These are phyloP conservation scores for Ogataea ramenticola DNA, from an alignment of 805 yeast species.

Conservation along the genomic window DNA sequence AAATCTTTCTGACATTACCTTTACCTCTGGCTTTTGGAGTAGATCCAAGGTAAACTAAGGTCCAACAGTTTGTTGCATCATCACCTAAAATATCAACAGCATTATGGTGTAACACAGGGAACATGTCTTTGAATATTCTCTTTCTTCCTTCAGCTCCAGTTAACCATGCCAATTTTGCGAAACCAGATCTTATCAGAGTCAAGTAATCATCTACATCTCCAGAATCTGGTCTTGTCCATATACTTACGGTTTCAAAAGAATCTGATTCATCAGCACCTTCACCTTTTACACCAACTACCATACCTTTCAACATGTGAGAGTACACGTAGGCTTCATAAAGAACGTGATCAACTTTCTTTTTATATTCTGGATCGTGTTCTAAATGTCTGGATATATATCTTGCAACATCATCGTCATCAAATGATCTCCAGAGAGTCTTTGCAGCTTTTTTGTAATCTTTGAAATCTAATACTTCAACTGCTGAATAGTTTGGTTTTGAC, in stretches of 20 bases:
- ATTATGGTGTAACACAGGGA: slow-evolving; percentile 44
- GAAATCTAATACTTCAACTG: slow-evolving; percentile 21
- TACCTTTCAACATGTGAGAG: slow-evolving; percentile 43
- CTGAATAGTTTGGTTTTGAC: slow-evolving; percentile 1
- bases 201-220: slow-evolving; percentile 38
- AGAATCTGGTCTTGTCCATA: slow-evolving; percentile 43
- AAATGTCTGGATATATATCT: slow-evolving; percentile 24
- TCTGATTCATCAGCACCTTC: slow-evolving; percentile 22
- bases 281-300: slow-evolving; percentile 44
- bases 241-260: slow-evolving; percentile 45
- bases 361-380: slow-evolving; percentile 24
- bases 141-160: slow-evolving; percentile 40
- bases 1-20: slow-evolving; percentile 44
- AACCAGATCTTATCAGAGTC: slow-evolving; percentile 45
- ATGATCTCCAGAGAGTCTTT: slow-evolving; percentile 25
- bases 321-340: slow-evolving; percentile 44
- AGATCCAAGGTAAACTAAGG: slow-evolving; percentile 28
- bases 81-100: slow-evolving; percentile 33
- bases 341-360: slow-evolving; percentile 28
- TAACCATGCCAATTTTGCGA: slow-evolving; percentile 41
- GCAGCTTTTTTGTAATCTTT: slow-evolving; percentile 28
- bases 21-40: slow-evolving; percentile 44
- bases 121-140: slow-evolving; percentile 42
- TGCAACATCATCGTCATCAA: slow-evolving; percentile 27
- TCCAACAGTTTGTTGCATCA: slow-evolving; percentile 30